Conservation (phyloP, 257 asterid genomes). For the Perilla frutescens region DNA sequence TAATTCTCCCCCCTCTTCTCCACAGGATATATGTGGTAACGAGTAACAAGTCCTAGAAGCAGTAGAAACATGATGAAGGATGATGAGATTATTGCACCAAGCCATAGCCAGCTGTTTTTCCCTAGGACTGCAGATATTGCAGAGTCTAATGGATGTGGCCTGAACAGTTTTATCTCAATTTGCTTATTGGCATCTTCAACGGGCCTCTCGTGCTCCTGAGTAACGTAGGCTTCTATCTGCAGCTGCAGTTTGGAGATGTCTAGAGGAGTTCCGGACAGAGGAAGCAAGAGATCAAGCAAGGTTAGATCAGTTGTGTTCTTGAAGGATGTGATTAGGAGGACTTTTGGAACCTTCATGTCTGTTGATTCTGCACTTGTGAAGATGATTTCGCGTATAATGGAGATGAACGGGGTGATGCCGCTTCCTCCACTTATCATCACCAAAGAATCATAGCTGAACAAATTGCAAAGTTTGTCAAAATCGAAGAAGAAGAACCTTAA, state of each 20-base stretch:
- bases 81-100: slow-evolving; percentile 64
- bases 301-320: slow-evolving; percentile 51
- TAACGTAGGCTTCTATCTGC: slow-evolving; percentile 59
- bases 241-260: slow-evolving; percentile 43
- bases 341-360: slow-evolving; percentile 39
- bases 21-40: slow-evolving; percentile 57
- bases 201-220: slow-evolving; percentile 51
- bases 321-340: slow-evolving; percentile 52
- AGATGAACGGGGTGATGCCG: slow-evolving; percentile 68
- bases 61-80: slow-evolving; percentile 61
- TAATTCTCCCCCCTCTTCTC: slow-evolving; percentile 52
- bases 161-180: slow-evolving; percentile 39
- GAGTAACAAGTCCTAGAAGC: slow-evolving; percentile 54
- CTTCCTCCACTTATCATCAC: slow-evolving; percentile 85
- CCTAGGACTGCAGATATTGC: slow-evolving; percentile 61
- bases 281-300: slow-evolving; percentile 64
- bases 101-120: slow-evolving; percentile 65
- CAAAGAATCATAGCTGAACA: slow-evolving; percentile 50
- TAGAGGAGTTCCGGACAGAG: slow-evolving; percentile 34
- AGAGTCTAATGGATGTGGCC: slow-evolving; percentile 44
- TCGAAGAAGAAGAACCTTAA: no score
- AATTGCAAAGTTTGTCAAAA: not conserved
- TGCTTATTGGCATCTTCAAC: slow-evolving; percentile 34
- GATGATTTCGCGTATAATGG: slow-evolving; percentile 57
- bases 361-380: slow-evolving; percentile 24